A percentile compares a stretch with the other conserved stretches of the same genome.
Conservation (phyloP, 192 early-diverging fungal genomes). For the Coemansia sp. region DNA sequence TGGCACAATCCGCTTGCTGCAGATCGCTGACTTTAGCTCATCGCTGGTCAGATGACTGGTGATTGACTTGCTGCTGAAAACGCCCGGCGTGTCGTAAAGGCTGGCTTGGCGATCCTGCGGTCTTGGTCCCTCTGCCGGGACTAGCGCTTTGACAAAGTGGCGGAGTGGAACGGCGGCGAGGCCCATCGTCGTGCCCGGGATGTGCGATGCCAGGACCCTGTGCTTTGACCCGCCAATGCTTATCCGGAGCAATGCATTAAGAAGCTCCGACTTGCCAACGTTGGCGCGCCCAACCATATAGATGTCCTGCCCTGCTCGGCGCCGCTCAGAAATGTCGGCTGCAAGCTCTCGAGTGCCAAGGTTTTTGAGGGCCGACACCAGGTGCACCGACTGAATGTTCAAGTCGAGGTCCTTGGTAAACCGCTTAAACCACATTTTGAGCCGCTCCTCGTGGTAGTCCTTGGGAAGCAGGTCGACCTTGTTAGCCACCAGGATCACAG, state of each 20-base stretch:
- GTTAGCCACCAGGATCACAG: constrained; percentile 67
- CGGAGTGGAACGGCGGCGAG: constrained; percentile 59
- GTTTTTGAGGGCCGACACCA: constrained; percentile 64
- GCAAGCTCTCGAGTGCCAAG: constrained; percentile 55
- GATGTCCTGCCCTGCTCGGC: constrained; percentile 55
- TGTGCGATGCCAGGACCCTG: constrained; percentile 58
- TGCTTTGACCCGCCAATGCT: constrained; percentile 49
- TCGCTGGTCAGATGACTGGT: constrained; percentile 51
- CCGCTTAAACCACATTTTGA: constrained; percentile 56
- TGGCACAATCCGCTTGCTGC: constrained; percentile 49
- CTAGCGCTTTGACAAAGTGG: constrained; percentile 53
- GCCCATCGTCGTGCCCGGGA: constrained; percentile 76
- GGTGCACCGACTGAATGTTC: constrained; percentile 47
- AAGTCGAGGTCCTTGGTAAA: constrained; percentile 44
- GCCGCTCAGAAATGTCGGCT: constrained; percentile 39
- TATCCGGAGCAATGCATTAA: constrained; percentile 64
- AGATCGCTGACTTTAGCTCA: constrained; percentile 55
- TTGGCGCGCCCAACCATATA: constrained; percentile 75
- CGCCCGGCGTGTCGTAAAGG: constrained; percentile 64
- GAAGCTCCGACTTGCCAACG: constrained; percentile 74
- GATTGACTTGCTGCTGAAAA: constrained; percentile 58
- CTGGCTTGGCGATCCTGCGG: constrained; percentile 37
- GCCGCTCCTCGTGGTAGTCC: constrained; percentile 54
- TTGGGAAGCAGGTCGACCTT: constrained; percentile 69
- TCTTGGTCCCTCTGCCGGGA: constrained; percentile 25